These are phyloP conservation scores for Fusarium phyllophilum DNA, from an alignment of 2,329 filamentous ascomycete species.

Conservation along the genomic window DNA sequence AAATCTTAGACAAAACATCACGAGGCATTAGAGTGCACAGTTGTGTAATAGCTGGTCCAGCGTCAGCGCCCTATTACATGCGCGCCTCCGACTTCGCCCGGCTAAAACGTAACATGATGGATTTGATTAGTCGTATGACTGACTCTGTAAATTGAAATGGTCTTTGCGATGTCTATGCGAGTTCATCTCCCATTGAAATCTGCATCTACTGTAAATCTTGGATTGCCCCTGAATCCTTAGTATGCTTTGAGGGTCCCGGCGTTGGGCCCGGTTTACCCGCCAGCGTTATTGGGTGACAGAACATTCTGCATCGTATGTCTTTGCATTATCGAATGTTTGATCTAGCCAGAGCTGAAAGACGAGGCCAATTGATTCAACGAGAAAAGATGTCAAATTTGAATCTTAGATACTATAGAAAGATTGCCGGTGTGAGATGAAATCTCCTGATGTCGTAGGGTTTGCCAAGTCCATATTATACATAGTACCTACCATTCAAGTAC, in stretches of 20 bases:
- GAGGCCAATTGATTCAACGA: neutral
- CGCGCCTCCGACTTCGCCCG: conserved; percentile 38
- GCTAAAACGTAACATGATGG: conserved; percentile 34
- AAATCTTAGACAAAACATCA: conserved; percentile 33
- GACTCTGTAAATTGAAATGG: conserved; percentile 11
- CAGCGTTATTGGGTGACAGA: conserved; percentile 29
- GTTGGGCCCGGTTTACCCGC: conserved; percentile 20
- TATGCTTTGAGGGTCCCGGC: conserved; percentile 14
- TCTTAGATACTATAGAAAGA: neutral
- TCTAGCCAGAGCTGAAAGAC: neutral
- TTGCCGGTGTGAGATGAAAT: conserved; percentile 2
- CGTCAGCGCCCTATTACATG: conserved; percentile 25
- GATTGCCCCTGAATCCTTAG: conserved; percentile 15
- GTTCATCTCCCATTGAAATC: conserved; percentile 16
- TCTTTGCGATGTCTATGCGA: conserved; percentile 22
- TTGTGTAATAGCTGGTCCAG: conserved; percentile 38
- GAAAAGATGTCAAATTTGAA: neutral
- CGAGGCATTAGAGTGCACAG: conserved; percentile 29
- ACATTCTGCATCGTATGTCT: conserved; percentile 26
- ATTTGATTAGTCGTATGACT: conserved; percentile 41
- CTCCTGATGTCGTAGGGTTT: neutral
- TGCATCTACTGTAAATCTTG: conserved; percentile 12
- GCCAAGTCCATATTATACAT: neutral
- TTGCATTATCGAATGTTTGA: conserved; percentile 20
- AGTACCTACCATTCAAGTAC: neutral